These are phyloP conservation scores for Globisporangium irregulare DNA, from an alignment of 352 stramenopile genomes.

Conservation along the genomic window DNA sequence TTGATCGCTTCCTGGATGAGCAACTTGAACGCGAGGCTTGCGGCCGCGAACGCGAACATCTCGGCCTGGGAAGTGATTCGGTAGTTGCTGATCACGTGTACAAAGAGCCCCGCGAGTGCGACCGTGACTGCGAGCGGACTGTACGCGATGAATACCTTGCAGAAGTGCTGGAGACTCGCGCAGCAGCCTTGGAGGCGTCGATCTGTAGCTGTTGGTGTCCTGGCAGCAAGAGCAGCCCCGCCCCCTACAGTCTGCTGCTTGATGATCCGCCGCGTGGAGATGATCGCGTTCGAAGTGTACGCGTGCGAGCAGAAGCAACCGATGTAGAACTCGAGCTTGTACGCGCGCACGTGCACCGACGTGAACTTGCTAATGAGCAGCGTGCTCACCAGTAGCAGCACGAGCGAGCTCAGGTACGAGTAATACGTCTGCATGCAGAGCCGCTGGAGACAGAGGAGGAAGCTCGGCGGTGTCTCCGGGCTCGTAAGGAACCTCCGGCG, in stretches of 20 bases:
- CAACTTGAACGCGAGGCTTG: constrained; percentile 20
- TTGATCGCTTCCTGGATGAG: constrained; percentile 24
- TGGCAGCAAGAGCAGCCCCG: neutral
- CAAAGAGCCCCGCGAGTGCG: constrained; percentile 9
- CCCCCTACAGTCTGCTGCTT: constrained; percentile 1
- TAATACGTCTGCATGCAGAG: constrained; percentile 2
- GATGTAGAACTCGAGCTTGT: constrained; percentile 10
- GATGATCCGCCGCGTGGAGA: constrained; percentile 8
- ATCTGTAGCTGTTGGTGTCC: neutral
- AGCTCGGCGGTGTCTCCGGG: neutral
- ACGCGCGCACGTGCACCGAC: neutral
- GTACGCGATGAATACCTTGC: neutral
- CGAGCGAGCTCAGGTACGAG: constrained; percentile 4
- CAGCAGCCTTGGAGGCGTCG: neutral
- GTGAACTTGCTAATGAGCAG: neutral
- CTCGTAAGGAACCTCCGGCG: neutral
- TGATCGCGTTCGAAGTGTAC: constrained; percentile 3
- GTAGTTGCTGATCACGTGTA: constrained; percentile 12
- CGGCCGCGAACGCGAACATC: constrained; percentile 13
- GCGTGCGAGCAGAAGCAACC: constrained; percentile 6
- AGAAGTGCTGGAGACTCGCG: neutral
- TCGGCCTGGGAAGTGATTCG: neutral
- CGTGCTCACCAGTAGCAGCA: neutral
- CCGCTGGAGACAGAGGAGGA: neutral
- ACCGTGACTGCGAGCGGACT: neutral